Conservation (phyloP, 2,329 filamentous ascomycete species). For the Scleromitrula shiraiana region DNA sequence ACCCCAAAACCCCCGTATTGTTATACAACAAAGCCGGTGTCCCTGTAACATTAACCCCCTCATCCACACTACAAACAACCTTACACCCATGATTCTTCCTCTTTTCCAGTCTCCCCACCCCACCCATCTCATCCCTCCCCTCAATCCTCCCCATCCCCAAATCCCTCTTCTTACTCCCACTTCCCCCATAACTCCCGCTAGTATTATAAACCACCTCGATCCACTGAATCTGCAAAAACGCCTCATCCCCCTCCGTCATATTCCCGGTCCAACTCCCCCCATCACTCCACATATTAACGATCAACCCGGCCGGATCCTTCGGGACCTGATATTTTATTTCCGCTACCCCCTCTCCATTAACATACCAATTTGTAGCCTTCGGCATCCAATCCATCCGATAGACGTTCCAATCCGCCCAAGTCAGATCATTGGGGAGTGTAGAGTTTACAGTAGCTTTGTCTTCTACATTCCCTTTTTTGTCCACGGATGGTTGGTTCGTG, state of each 20-base stretch:
- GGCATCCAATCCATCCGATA: slow-evolving; percentile 30
- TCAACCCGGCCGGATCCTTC: slow-evolving; percentile 19
- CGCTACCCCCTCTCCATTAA: slow-evolving; percentile 23
- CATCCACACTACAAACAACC: slow-evolving; percentile 25
- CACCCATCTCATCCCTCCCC: slow-evolving; percentile 11
- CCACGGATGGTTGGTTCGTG: slow-evolving; percentile 26
- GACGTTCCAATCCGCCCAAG: slow-evolving; percentile 26
- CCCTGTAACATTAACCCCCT: slow-evolving; percentile 20
- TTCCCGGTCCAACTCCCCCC: slow-evolving; percentile 27
- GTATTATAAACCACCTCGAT: slow-evolving; percentile 29
- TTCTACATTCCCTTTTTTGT: slow-evolving; percentile 17
- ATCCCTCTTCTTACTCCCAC: slow-evolving; percentile 8
- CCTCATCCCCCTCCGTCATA: slow-evolving; percentile 22
- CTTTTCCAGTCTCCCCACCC: slow-evolving; percentile 13
- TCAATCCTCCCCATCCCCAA: not conserved
- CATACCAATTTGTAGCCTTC: slow-evolving; percentile 24
- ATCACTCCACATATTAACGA: slow-evolving; percentile 30
- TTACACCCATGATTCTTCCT: slow-evolving; percentile 21
- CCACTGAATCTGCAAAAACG: slow-evolving; percentile 28
- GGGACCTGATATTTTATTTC: slow-evolving; percentile 25
- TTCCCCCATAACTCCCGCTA: slow-evolving; percentile 16
- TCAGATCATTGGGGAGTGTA: slow-evolving; percentile 12
- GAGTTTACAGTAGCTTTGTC: slow-evolving; percentile 21
- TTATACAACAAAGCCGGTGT: slow-evolving; percentile 23
- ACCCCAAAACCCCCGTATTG: slow-evolving; percentile 12